Base-by-base conservation (phyloP, 495 filamentous ascomycete genomes). In the Penicillium odoratum region DNA sequence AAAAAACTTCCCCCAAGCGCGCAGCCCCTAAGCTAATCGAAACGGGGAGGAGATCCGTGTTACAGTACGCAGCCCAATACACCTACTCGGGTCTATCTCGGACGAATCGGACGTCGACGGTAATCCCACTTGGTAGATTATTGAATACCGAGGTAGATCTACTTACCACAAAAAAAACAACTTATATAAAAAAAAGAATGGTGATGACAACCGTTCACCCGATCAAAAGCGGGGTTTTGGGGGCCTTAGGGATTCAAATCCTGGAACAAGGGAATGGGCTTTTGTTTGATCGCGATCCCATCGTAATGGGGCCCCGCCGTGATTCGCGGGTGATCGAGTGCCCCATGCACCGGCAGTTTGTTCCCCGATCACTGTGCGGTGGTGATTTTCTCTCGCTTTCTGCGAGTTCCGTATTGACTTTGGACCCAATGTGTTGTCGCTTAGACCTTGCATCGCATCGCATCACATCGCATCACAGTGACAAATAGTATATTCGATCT, bases 201-300 rank as follows among this genome's bases (percentile, higher is more conserved):
- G 31, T 33, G 7, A 33, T 10, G 31, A 8, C 6, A 3, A 7
- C 48, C 15, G 48, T 29, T 51, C 11, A 21, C 25, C 34, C 21
- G 31, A 34, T 38, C 47, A 13, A 51, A 51, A 38, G 49, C 49
- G 49, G 49, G 49, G 49, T 34, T 51, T 51, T 21, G 21, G 21
- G 28, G 11, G 5, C 13, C 15, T 18, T 18, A 5, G 5, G 9
- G 7, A 33, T 10, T 10, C 0, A 10, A 33, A 33, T 33, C 31
- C 5, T 33, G 31, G 9, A 33, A 15, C 15, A 43, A 43, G 40
- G 40, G 44, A 46, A 34, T 47, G 55, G 29, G 55, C 25, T 21
- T 51, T 28, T 1, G n/a, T 43, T 47, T 47, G 44, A 40, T 40
- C 44, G 21, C 18, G 44, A 47, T 26, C 15, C 21, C 44, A 47